A percentile compares a stretch with the other conserved stretches of the same genome.
phyloP scores from a whole-genome alignment of 1,284 basidiomycete species.

The Cutaneotrichosporon sp. region DNA sequence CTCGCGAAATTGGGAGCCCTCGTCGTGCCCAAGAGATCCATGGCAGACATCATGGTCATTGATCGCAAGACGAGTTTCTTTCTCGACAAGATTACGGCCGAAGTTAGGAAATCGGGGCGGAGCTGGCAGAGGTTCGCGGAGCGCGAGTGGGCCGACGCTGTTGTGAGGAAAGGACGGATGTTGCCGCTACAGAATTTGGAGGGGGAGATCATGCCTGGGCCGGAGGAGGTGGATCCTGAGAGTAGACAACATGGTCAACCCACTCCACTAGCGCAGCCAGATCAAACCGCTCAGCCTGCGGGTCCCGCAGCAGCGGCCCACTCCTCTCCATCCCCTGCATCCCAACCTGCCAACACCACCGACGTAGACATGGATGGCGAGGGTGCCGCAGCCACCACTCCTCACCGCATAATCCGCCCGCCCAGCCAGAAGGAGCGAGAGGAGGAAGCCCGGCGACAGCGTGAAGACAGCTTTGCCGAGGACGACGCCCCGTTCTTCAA shows the following conservation, averaged over 20 bases:
- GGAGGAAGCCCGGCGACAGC: constrained; percentile 7
- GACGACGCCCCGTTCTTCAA: constrained; percentile 28
- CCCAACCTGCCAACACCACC: background rate
- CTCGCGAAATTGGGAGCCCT: constrained; percentile 31
- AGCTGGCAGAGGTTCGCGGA: constrained; percentile 39
- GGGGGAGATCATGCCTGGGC: background rate
- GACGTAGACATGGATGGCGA: background rate
- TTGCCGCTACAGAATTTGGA: constrained; percentile 8
- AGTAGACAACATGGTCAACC: background rate
- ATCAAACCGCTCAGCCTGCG: background rate
- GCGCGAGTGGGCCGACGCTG: constrained; percentile 44
- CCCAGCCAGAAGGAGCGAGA: background rate
- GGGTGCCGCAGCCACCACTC: background rate
- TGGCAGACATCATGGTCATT: constrained; percentile 44
- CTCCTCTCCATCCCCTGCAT: background rate
- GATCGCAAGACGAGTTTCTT: constrained; percentile 36
- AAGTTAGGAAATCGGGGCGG: constrained; percentile 31
- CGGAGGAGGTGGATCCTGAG: background rate
- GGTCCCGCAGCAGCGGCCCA: too few species aligned
- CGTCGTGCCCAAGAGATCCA: constrained; percentile 31
- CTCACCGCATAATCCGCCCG: background rate
- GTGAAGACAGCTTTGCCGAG: constrained; percentile 28
- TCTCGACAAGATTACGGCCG: constrained; percentile 26
- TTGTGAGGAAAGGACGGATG: constrained; percentile 25
- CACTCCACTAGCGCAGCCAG: background rate